phyloP scores from a whole-genome alignment of 148 eudicot species.

The Linanthus parryae region DNA sequence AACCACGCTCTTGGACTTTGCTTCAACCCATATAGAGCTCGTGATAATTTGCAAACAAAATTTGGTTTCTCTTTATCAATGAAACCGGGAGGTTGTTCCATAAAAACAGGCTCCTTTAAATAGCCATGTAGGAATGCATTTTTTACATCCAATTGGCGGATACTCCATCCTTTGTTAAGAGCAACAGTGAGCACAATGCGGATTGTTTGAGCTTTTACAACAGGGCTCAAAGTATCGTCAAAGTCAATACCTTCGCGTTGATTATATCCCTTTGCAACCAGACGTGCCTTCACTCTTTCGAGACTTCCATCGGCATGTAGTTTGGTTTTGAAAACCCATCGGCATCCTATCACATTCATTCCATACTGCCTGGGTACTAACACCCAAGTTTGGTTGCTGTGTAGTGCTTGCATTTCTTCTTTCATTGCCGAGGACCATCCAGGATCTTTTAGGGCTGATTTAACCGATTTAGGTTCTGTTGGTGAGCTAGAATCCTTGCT shows the following conservation, averaged over 20 bases:
- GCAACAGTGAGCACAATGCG: not conserved
- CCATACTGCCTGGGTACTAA: constrained; percentile 7
- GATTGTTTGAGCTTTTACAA: constrained; percentile 10
- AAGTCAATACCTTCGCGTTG: constrained; percentile 18
- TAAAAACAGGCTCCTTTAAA: not conserved
- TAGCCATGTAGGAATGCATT: constrained; percentile 14
- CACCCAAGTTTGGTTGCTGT: constrained; percentile 5
- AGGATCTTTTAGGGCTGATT: not conserved
- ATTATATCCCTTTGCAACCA: constrained; percentile 12
- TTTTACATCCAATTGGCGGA: not conserved
- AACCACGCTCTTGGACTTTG: constrained; percentile 2
- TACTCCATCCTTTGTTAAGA: not conserved
- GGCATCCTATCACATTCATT: constrained; percentile 11
- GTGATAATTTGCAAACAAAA: not conserved
- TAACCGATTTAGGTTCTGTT: not conserved
- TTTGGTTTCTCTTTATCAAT: not conserved
- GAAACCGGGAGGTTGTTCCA: not conserved
- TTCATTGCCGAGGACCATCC: constrained; percentile 1
- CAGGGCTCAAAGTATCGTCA: constrained; percentile 14
- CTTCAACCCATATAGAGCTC: not conserved
- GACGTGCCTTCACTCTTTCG: constrained; percentile 17
- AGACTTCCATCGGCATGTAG: constrained; percentile 1
- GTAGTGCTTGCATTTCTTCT: not conserved
- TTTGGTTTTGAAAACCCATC: constrained; percentile 14
- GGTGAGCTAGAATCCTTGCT: not conserved